Conservation (phyloP, 1,139 yeast genomes). For the Yamadazyma dushanensis region DNA sequence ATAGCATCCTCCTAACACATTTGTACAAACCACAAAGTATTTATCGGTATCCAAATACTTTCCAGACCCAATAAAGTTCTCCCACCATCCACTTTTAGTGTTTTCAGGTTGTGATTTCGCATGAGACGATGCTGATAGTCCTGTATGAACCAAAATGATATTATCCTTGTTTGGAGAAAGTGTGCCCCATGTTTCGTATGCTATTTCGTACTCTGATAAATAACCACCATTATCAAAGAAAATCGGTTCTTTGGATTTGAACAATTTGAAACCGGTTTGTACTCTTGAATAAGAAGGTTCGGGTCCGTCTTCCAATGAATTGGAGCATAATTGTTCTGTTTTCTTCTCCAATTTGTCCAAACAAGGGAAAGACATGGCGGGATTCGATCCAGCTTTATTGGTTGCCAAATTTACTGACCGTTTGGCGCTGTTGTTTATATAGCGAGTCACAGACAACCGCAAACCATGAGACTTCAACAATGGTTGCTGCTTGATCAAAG, state of each 20-base stretch:
- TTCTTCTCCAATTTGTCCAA: conserved; percentile 72
- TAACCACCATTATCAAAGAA: conserved; percentile 81
- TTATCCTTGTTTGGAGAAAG: conserved; percentile 64
- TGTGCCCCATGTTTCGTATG: conserved; percentile 90
- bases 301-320: conserved; percentile 67
- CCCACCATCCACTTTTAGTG: conserved; percentile 92
- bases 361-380: conserved; percentile 81
- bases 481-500: background rate
- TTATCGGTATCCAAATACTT: conserved; percentile 76
- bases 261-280: conserved; percentile 66
- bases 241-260: conserved; percentile 55
- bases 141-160: conserved; percentile 82
- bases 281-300: conserved; percentile 82
- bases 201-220: conserved; percentile 72
- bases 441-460: background rate
- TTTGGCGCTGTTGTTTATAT: background rate
- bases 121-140: conserved; percentile 90
- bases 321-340: conserved; percentile 40
- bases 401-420: background rate
- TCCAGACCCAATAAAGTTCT: conserved; percentile 84
- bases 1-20: conserved; percentile 90
- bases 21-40: conserved; percentile 82
- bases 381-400: conserved; percentile 40
- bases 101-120: conserved; percentile 83
- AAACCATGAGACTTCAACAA: too few species aligned